Conservation (phyloP, 805 yeast species). For the Teunomyces lycoperdinae region DNA sequence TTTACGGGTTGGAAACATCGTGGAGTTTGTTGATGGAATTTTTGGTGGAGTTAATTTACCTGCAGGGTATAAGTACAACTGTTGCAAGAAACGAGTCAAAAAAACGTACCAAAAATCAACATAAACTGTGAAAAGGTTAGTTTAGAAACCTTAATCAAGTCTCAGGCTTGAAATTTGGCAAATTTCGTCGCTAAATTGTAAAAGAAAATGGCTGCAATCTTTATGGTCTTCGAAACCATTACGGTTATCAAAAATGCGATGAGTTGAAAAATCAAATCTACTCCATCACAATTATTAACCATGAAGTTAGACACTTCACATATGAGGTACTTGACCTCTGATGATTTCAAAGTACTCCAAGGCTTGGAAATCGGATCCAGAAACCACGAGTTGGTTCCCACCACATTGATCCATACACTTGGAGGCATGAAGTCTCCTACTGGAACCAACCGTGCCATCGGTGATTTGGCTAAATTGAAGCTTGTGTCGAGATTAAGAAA, state of each 20-base stretch:
- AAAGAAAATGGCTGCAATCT: too few species aligned
- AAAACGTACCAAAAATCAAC: background rate
- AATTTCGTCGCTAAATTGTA: too few species aligned
- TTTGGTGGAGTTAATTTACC: background rate
- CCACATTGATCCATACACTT: slow-evolving; percentile 72
- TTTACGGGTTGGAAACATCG: slow-evolving; percentile 2
- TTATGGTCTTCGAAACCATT: background rate
- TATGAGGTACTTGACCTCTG: slow-evolving; percentile 88
- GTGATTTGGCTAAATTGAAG: slow-evolving; percentile 84
- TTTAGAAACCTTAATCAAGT: too few species aligned
- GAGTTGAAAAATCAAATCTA: slow-evolving; percentile 4
- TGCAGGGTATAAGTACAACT: background rate
- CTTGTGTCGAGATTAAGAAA: slow-evolving; percentile 77
- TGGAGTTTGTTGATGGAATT: background rate
- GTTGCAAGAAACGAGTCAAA: background rate
- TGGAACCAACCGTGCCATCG: slow-evolving; percentile 72
- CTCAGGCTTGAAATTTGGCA: too few species aligned
- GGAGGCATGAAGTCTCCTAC: slow-evolving; percentile 76
- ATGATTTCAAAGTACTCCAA: slow-evolving; percentile 84
- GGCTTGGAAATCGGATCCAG: slow-evolving; percentile 90
- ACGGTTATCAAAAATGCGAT: slow-evolving; percentile 4
- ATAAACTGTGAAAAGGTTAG: background rate
- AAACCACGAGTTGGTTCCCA: slow-evolving; percentile 94
- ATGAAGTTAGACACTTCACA: slow-evolving; percentile 94
- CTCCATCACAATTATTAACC: slow-evolving; percentile 9